These are phyloP conservation scores for Crithidia expoeki DNA, from an alignment of 208 protist species.

Conservation along the genomic window DNA sequence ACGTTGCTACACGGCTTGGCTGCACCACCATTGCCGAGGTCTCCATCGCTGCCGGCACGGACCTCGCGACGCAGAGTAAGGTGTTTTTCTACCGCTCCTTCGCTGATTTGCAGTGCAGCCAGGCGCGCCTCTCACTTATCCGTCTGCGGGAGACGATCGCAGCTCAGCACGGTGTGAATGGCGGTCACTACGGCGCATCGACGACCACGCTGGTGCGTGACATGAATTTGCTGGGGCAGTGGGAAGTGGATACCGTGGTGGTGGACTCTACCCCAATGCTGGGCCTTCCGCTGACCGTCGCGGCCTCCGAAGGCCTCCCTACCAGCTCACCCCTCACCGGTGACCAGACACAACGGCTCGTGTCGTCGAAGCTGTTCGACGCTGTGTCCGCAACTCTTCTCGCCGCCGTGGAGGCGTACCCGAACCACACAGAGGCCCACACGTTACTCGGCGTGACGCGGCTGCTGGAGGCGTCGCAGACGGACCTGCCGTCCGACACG, in stretches of 20 bases:
- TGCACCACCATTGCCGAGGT: conserved; percentile 52
- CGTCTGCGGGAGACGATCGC: conserved; percentile 13
- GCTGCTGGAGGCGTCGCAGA: conserved; percentile 55
- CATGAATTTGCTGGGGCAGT: conserved; percentile 40
- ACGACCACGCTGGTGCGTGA: conserved; percentile 23
- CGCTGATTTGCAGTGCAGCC: conserved; percentile 58
- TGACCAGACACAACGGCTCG: conserved; percentile 3
- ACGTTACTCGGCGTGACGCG: conserved; percentile 52
- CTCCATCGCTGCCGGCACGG: conserved; percentile 50
- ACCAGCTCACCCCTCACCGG: conserved; percentile 3
- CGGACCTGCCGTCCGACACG: conserved; percentile 34
- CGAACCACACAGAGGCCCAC: conserved; percentile 60
- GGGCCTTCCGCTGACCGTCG: conserved; percentile 13
- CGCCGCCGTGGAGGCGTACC: conserved; percentile 46
- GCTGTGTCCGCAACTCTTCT: conserved; percentile 41
- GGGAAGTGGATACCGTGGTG: conserved; percentile 8
- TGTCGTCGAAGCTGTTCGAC: conserved; percentile 33
- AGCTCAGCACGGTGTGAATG: conserved; percentile 9
- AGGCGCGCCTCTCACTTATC: conserved; percentile 37
- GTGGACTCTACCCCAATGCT: conserved; percentile 5
- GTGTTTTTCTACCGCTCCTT: conserved; percentile 40
- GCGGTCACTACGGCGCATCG: neutral
- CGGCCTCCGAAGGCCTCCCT: neutral
- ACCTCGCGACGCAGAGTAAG: conserved; percentile 32
- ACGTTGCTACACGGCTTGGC: conserved; percentile 47